phyloP scores from a whole-genome alignment of 257 asterid species.

The Anisodus acutangulus region DNA sequence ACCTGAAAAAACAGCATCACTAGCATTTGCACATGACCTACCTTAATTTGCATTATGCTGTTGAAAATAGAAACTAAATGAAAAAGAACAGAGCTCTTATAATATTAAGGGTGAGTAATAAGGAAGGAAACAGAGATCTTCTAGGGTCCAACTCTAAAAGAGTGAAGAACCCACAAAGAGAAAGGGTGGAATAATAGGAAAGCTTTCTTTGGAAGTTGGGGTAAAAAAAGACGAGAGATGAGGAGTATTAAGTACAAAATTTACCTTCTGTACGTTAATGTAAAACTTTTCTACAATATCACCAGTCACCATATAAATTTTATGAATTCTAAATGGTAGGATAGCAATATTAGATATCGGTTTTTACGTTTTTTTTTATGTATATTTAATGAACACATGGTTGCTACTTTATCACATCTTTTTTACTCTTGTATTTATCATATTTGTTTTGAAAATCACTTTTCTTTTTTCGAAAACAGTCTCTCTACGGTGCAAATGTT shows the following conservation, averaged over 20 bases:
- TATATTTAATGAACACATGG: too few relatives aligned
- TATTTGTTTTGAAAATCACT: too few relatives aligned
- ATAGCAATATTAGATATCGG: too few relatives aligned
- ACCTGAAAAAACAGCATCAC: conserved; percentile 28
- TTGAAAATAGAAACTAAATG: background rate
- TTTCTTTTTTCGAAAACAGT: too few relatives aligned
- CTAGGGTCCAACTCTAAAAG: background rate
- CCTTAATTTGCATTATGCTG: conserved; percentile 32
- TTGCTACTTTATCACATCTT: too few relatives aligned
- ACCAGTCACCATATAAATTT: too few relatives aligned
- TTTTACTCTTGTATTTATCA: too few relatives aligned
- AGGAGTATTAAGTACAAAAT: background rate
- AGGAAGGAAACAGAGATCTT: background rate
- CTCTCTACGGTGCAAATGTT: too few relatives aligned
- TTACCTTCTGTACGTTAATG: background rate
- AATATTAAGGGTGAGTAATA: background rate
- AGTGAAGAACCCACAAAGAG: background rate
- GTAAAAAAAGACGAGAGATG: background rate
- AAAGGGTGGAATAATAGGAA: background rate
- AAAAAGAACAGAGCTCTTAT: background rate
- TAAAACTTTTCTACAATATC: background rate
- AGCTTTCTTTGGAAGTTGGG: background rate
- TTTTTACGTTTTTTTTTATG: too few relatives aligned
- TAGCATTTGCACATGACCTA: conserved; percentile 26
- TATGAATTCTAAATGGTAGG: too few relatives aligned